Conservation (phyloP, 805 yeast genomes). For the Limtongia smithiae region DNA sequence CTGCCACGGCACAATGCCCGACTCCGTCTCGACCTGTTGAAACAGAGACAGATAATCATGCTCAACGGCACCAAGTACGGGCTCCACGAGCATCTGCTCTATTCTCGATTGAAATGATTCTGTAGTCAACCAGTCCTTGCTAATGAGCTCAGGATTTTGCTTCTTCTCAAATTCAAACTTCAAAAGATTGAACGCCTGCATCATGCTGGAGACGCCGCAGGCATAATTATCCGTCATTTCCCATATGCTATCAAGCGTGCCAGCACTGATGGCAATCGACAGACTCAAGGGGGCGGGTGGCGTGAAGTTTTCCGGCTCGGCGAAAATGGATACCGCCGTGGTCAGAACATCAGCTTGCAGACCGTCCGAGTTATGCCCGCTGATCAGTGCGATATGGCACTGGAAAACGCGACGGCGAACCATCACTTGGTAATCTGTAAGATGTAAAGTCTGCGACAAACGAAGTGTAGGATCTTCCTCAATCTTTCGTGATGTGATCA, state of each 20-base stretch:
- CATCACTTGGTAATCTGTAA: conserved; percentile 35
- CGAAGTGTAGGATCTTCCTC: conserved; percentile 31
- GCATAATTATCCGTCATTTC: conserved; percentile 41
- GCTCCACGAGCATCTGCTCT: conserved; percentile 26
- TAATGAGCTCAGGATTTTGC: conserved; percentile 5
- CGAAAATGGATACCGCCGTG: conserved; percentile 35
- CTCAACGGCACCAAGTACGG: conserved; percentile 32
- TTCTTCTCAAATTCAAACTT: conserved; percentile 34
- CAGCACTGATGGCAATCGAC: conserved; percentile 35
- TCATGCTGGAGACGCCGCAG: conserved; percentile 45
- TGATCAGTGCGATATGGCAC: conserved; percentile 41
- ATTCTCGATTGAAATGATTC: conserved; percentile 21
- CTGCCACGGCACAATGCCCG: conserved; percentile 24
- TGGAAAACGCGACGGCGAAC: conserved; percentile 48
- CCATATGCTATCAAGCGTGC: conserved; percentile 36
- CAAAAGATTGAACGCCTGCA: conserved; percentile 36
- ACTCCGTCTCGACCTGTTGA: conserved; percentile 5
- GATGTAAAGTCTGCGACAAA: conserved; percentile 28
- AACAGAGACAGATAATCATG: conserved; percentile 30
- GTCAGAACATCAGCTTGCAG: conserved; percentile 43
- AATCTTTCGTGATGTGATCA: conserved; percentile 35
- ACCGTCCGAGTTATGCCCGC: conserved; percentile 33
- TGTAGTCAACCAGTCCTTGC: conserved; percentile 33
- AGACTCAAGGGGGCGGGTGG: conserved; percentile 32
- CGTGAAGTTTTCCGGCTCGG: conserved; percentile 35